Percentiles rank a stretch among this genome's conserved stretches.
These are phyloP conservation scores for Zygnema cylindricum DNA, from an alignment of 139 green algal species.

Conservation along the genomic window DNA sequence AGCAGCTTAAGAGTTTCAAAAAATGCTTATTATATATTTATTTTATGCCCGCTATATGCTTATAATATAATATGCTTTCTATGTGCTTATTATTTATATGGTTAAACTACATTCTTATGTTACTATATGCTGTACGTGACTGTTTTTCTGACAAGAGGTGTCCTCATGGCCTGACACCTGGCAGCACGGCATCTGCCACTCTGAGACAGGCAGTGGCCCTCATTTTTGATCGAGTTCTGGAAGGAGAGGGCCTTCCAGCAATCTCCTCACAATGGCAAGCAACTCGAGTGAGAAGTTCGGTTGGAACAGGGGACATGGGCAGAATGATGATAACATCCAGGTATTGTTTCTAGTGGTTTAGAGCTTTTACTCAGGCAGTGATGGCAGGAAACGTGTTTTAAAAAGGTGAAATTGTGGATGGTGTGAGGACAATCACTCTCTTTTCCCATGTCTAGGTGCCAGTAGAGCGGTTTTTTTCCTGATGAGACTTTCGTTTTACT, in stretches of 20 bases:
- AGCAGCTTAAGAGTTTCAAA: no score
- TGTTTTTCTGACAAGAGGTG: no score
- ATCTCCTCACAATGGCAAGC: not conserved
- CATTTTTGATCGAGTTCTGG: conserved; percentile 58
- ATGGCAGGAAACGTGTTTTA: no score
- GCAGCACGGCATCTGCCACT: conserved; percentile 59
- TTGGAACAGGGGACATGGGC: conserved; percentile 38
- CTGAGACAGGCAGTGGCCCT: conserved; percentile 61
- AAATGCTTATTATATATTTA: no score
- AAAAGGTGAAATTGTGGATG: no score
- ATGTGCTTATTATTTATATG: not conserved
- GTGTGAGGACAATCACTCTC: no score
- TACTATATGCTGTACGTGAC: not conserved
- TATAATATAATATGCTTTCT: not conserved
- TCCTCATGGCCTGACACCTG: not conserved
- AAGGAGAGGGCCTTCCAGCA: conserved; percentile 44
- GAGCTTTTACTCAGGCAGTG: no score
- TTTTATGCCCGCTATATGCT: not conserved
- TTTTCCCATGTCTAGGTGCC: no score
- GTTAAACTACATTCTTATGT: conserved; percentile 1
- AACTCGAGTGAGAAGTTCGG: conserved; percentile 19
- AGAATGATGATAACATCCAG: conserved; percentile 39
- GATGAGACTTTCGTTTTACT: no score
- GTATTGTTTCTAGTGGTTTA: no score
- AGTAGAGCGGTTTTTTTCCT: no score